Conservation (phyloP, 2,329 filamentous ascomycete species). For the Pseudocercospora cruenta region DNA sequence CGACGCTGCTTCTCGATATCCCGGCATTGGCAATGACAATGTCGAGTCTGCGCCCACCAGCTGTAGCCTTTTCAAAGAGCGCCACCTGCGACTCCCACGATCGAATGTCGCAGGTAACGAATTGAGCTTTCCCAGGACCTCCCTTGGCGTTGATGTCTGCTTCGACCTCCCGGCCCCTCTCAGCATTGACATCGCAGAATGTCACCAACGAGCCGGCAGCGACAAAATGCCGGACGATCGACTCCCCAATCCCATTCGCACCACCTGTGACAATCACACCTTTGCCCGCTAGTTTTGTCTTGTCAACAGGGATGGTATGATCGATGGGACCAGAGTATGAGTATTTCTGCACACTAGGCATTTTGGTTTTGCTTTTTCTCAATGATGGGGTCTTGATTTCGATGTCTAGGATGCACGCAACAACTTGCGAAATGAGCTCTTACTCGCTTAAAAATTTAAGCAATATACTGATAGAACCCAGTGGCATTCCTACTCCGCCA, state of each 20-base stretch:
- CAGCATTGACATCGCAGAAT: slow-evolving; percentile 39
- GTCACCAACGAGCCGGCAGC: slow-evolving; percentile 40
- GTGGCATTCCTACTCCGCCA: not conserved
- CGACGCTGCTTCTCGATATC: slow-evolving; percentile 15
- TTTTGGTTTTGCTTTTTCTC: not conserved
- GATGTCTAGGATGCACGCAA: not conserved
- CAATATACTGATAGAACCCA: not conserved
- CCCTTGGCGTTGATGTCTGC: slow-evolving; percentile 30
- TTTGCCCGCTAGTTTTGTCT: not conserved
- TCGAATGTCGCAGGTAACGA: slow-evolving; percentile 37
- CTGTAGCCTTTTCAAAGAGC: slow-evolving; percentile 33
- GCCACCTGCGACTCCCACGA: slow-evolving; percentile 34
- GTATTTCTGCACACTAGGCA: not conserved
- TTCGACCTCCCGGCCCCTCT: slow-evolving; percentile 34
- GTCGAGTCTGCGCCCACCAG: slow-evolving; percentile 18
- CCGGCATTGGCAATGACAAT: slow-evolving; percentile 33
- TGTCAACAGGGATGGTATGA: not conserved
- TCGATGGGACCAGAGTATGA: not conserved
- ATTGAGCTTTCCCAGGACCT: slow-evolving; percentile 35
- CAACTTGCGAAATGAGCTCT: not conserved
- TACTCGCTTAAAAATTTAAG: not conserved
- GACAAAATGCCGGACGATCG: slow-evolving; percentile 39
- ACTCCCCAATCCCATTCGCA: slow-evolving; percentile 44
- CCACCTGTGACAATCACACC: slow-evolving; percentile 54
- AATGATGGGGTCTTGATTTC: not conserved